phyloP scores from a whole-genome alignment of 495 filamentous ascomycete species.

The Aspergillus hancockii region DNA sequence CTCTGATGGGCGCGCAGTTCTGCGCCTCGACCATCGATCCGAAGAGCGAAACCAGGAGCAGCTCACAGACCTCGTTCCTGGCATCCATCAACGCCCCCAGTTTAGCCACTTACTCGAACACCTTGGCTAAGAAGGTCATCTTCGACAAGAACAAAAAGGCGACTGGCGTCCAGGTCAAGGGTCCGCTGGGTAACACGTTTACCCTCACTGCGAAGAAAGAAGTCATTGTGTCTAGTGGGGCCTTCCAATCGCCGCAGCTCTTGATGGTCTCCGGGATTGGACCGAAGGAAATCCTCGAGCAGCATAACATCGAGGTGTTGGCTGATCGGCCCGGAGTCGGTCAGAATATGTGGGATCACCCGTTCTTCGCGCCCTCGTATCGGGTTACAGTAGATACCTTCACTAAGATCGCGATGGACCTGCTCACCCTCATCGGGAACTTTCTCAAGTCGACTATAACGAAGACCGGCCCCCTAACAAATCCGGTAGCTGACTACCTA shows the following conservation, averaged over 20 bases:
- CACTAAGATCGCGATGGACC: not conserved
- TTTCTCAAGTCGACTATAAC: not conserved
- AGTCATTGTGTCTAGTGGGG: not conserved
- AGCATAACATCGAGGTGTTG: not conserved
- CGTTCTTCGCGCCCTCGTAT: not conserved
- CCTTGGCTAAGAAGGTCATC: constrained; percentile 17
- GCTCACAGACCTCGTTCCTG: constrained; percentile 37
- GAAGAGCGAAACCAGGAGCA: constrained; percentile 33
- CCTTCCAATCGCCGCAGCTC: constrained; percentile 7
- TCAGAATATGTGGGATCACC: constrained; percentile 14
- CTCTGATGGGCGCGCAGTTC: constrained; percentile 41
- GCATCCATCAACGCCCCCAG: constrained; percentile 3
- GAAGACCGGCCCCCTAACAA: not conserved
- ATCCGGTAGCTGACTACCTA: constrained; percentile 19
- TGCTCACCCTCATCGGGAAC: constrained; percentile 4
- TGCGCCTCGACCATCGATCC: constrained; percentile 42
- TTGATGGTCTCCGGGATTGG: constrained; percentile 15
- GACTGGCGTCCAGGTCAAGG: not conserved
- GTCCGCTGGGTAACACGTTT: not conserved
- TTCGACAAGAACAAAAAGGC: constrained; percentile 1
- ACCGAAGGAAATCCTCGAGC: not conserved
- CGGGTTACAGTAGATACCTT: not conserved
- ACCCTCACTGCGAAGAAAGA: constrained; percentile 16
- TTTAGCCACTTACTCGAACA: constrained; percentile 5
- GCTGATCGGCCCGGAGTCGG: constrained; percentile 7